A percentile compares a stretch with the other conserved stretches of the same genome.
phyloP scores from a whole-genome alignment of 768 basidiomycete genomes.

The Russula foetens region DNA sequence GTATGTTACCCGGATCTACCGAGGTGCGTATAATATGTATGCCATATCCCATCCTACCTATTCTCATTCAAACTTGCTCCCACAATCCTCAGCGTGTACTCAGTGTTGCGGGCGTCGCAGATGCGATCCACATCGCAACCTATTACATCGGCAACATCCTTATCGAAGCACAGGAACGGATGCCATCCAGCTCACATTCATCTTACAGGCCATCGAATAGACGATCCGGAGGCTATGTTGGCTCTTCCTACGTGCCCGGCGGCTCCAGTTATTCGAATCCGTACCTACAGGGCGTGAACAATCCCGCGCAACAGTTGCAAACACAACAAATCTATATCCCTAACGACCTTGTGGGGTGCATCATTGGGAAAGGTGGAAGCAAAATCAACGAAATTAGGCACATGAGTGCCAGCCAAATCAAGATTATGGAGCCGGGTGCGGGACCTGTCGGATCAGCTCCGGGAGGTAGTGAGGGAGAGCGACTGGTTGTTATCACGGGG shows the following conservation, averaged over 20 bases:
- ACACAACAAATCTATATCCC: conserved; percentile 99
- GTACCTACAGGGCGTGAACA: conserved; percentile 24
- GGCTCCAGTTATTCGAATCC: conserved; percentile 54
- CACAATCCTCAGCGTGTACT: conserved; percentile 68
- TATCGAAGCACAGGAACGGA: conserved; percentile 83
- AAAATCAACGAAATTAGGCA: conserved; percentile 99
- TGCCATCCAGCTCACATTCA: conserved; percentile 59
- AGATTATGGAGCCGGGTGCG: conserved; percentile 97
- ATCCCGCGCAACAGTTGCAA: conserved; percentile 60
- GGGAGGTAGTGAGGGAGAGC: conserved; percentile 75
- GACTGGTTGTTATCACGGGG: conserved; percentile 96
- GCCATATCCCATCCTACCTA: conserved; percentile 7
- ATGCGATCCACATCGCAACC: conserved; percentile 98
- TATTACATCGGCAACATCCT: conserved; percentile 99
- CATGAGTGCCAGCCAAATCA: conserved; percentile 92
- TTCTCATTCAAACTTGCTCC: conserved; percentile 15
- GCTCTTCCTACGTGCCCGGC: conserved; percentile 69
- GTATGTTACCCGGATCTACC: conserved; percentile 98
- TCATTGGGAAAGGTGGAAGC: conserved; percentile 96
- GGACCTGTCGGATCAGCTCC: conserved; percentile 58
- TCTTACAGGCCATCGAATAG: conserved; percentile 62
- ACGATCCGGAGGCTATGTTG: conserved; percentile 32
- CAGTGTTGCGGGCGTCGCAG: conserved; percentile 96
- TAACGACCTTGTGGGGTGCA: conserved; percentile 92
- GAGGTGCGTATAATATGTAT: conserved; percentile 54